Evolutionary conservation across 768 basidiomycete species (phyloP).

Genomic region (Termitomyces sp.): DNA sequence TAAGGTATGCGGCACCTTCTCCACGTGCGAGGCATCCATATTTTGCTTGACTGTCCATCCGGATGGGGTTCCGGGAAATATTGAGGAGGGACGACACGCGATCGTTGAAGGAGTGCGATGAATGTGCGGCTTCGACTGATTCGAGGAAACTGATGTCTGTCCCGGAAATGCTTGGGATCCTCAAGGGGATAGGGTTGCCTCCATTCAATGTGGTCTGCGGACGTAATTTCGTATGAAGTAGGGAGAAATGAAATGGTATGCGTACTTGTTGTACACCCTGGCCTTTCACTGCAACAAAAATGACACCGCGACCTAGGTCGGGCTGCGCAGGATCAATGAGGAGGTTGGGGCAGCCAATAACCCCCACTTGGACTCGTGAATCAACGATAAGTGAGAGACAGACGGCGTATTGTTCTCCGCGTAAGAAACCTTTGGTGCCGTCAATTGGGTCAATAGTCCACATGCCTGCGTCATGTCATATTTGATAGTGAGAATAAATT

Average conservation of each 20-base stretch:
- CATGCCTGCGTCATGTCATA: slow-evolving; percentile 44
- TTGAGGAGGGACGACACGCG: slow-evolving; percentile 62
- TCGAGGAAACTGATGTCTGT: slow-evolving; percentile 71
- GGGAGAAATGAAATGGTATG: background rate
- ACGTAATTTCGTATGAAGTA: background rate
- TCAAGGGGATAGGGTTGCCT: slow-evolving; percentile 40
- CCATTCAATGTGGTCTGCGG: slow-evolving; percentile 50
- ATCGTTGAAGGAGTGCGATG: slow-evolving; percentile 82
- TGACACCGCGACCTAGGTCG: slow-evolving; percentile 62
- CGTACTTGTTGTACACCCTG: slow-evolving; percentile 75
- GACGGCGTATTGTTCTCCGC: slow-evolving; percentile 91
- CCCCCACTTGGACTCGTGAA: slow-evolving; percentile 71
- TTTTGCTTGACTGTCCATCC: slow-evolving; percentile 98
- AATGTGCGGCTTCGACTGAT: slow-evolving; percentile 88
- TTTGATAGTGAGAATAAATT: background rate
- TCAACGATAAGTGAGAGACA: slow-evolving; percentile 83
- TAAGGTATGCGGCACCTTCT: slow-evolving; percentile 77
- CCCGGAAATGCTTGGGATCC: slow-evolving; percentile 45
- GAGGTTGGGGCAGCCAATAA: slow-evolving; percentile 93
- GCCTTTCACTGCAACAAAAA: slow-evolving; percentile 85
- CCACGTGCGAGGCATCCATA: slow-evolving; percentile 84
- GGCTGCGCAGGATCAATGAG: slow-evolving; percentile 49
- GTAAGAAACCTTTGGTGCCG: slow-evolving; percentile 90
- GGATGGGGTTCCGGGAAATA: slow-evolving; percentile 57
- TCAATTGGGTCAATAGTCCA: slow-evolving; percentile 91